phyloP scores from a whole-genome alignment of 768 basidiomycete species.

The Hygrophoropsis aurantiaca region DNA sequence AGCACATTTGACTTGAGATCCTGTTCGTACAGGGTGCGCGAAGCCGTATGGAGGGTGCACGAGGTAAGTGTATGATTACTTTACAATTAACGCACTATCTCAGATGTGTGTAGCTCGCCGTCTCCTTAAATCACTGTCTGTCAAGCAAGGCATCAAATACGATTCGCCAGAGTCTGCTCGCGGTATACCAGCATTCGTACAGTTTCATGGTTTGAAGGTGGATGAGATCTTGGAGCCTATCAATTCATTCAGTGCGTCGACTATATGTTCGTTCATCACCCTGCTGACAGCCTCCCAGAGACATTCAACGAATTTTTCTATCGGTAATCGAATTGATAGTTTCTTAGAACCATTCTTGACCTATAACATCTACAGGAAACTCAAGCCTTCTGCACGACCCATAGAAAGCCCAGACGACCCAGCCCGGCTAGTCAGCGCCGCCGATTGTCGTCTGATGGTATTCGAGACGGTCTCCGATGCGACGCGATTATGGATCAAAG shows the following conservation, averaged over 20 bases:
- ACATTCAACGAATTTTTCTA: constrained; percentile 96
- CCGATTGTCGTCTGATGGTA: constrained; percentile 95
- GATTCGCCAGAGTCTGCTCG: constrained; percentile 80
- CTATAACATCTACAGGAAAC: constrained; percentile 52
- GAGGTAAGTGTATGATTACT: constrained; percentile 51
- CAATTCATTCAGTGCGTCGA: constrained; percentile 71
- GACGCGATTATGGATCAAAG: constrained; percentile 94
- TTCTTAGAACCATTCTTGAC: neutral
- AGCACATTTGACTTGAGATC: constrained; percentile 4
- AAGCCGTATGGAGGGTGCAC: constrained; percentile 83
- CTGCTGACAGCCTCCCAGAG: constrained; percentile 43
- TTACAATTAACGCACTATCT: neutral
- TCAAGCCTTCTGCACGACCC: constrained; percentile 81
- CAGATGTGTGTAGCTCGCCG: constrained; percentile 55
- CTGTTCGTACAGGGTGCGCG: constrained; percentile 62
- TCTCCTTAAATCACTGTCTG: constrained; percentile 85
- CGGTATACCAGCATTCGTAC: constrained; percentile 86
- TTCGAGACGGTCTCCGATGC: constrained; percentile 87
- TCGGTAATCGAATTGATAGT: constrained; percentile 36
- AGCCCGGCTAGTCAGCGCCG: constrained; percentile 78
- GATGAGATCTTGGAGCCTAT: constrained; percentile 84
- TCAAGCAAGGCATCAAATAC: constrained; percentile 94
- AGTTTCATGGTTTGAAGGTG: constrained; percentile 83
- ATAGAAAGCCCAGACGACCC: constrained; percentile 73
- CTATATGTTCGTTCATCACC: neutral